A percentile compares a stretch with the other conserved stretches of the same genome.
These are phyloP conservation scores for Mycosphaerella sp. DNA, from an alignment of 2,329 filamentous ascomycete genomes.

Conservation along the genomic window DNA sequence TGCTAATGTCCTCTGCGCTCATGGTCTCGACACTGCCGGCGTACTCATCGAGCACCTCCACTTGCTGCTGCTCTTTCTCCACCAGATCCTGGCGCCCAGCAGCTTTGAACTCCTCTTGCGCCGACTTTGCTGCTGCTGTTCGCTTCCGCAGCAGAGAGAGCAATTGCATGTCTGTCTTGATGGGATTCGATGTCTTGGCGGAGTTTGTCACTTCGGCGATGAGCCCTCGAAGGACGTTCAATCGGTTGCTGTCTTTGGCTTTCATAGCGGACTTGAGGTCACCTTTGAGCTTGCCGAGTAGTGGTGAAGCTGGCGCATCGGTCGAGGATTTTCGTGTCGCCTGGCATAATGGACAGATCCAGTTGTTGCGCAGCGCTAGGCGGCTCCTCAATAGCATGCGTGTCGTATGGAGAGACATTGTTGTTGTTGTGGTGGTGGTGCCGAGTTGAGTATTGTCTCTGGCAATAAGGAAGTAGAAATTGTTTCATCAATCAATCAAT, in stretches of 20 bases:
- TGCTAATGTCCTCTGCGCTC: constrained; percentile 52
- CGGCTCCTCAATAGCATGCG: constrained; percentile 17
- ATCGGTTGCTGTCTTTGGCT: constrained; percentile 50
- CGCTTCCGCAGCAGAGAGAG: constrained; percentile 61
- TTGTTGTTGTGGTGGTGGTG: not conserved
- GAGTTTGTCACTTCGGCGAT: constrained; percentile 67
- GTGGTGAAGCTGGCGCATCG: constrained; percentile 30
- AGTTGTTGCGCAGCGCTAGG: constrained; percentile 11
- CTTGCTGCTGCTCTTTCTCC: constrained; percentile 62
- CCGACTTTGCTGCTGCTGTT: constrained; percentile 51
- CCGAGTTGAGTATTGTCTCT: not conserved
- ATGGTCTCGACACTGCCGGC: constrained; percentile 53
- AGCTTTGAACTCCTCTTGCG: constrained; percentile 56
- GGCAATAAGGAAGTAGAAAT: not conserved
- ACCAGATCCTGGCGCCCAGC: constrained; percentile 63
- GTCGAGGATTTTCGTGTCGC: constrained; percentile 19
- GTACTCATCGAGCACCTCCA: constrained; percentile 61
- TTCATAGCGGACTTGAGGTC: constrained; percentile 46
- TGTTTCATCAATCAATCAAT: not conserved
- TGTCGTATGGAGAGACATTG: constrained; percentile 16
- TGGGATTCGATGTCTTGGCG: constrained; percentile 64
- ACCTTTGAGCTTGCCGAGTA: constrained; percentile 41
- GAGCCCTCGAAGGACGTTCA: constrained; percentile 62
- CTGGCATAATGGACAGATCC: constrained; percentile 26
- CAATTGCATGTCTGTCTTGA: constrained; percentile 63